Conservation (phyloP, 176 grass and related monocot genomes). For the Rhynchospora tenuis region DNA sequence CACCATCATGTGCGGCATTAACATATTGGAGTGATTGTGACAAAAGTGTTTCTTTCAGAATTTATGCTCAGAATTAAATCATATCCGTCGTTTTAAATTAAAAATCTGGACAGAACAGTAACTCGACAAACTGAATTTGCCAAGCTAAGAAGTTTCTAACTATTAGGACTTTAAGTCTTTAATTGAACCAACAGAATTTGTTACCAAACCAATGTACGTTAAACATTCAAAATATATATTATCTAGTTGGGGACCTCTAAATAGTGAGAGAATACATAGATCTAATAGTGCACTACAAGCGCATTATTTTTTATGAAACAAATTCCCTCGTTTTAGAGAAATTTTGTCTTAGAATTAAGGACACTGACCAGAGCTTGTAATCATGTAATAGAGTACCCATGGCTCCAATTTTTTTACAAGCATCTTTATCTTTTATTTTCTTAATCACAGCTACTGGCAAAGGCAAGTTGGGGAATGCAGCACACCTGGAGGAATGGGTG, state of each 20-base stretch:
- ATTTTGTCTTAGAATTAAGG: neutral
- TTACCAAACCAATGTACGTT: neutral
- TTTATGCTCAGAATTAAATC: neutral
- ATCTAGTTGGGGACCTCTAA: neutral
- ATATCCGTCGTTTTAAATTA: neutral
- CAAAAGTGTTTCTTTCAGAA: neutral
- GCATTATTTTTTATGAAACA: neutral
- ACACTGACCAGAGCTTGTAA: neutral
- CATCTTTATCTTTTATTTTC: neutral
- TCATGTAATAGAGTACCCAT: neutral
- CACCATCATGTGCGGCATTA: no score
- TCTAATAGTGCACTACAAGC: neutral
- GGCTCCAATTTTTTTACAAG: neutral
- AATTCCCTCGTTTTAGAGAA: neutral
- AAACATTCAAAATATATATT: neutral
- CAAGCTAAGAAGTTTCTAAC: no score
- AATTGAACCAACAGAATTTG: neutral
- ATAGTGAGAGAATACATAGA: neutral
- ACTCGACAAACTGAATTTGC: neutral
- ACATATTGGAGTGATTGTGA: neutral
- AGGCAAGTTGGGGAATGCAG: slow-evolving; percentile 33
- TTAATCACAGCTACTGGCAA: slow-evolving; percentile 29
- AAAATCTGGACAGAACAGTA: neutral
- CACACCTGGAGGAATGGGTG: slow-evolving; percentile 50
- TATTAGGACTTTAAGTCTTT: neutral